Percentiles rank a stretch among this genome's conserved stretches.
Conservation (phyloP, 2,329 filamentous ascomycete genomes). For the Fusarium floridanum region DNA sequence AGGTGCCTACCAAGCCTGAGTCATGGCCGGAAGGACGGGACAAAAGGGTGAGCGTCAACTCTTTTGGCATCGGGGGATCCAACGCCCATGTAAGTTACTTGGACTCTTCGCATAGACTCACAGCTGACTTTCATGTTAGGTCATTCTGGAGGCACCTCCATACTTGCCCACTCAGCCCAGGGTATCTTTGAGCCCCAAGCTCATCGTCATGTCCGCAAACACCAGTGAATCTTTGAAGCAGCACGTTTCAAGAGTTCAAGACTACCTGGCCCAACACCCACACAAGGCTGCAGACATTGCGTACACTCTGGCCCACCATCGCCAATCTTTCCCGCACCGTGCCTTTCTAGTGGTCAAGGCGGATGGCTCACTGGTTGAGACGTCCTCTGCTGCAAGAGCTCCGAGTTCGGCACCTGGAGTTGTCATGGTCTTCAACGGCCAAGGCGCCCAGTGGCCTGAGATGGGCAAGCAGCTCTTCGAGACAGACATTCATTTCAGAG, state of each 20-base stretch:
- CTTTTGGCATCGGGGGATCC: slow-evolving; percentile 56
- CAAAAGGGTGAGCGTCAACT: slow-evolving; percentile 52
- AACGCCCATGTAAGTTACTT: slow-evolving; percentile 50
- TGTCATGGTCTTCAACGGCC: not conserved
- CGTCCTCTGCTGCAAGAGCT: not conserved
- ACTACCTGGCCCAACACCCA: not conserved
- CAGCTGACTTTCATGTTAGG: not conserved
- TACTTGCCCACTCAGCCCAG: not conserved
- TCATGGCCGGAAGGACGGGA: slow-evolving; percentile 43
- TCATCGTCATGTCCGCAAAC: not conserved
- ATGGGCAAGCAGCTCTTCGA: slow-evolving; percentile 2
- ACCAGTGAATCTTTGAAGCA: not conserved
- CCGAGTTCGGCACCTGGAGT: not conserved
- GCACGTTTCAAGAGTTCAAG: not conserved
- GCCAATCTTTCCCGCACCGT: not conserved
- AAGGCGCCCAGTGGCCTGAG: slow-evolving; percentile 49
- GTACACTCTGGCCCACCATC: not conserved
- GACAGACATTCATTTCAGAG: not conserved
- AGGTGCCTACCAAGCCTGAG: slow-evolving; percentile 40
- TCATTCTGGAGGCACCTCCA: not conserved
- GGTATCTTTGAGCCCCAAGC: not conserved
- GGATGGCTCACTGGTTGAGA: not conserved
- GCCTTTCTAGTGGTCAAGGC: not conserved
- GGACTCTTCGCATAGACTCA: too few species aligned
- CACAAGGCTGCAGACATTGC: not conserved